Base-by-base conservation (phyloP, 2,329 filamentous ascomycete species). In the Monilinia aucupariae region DNA sequence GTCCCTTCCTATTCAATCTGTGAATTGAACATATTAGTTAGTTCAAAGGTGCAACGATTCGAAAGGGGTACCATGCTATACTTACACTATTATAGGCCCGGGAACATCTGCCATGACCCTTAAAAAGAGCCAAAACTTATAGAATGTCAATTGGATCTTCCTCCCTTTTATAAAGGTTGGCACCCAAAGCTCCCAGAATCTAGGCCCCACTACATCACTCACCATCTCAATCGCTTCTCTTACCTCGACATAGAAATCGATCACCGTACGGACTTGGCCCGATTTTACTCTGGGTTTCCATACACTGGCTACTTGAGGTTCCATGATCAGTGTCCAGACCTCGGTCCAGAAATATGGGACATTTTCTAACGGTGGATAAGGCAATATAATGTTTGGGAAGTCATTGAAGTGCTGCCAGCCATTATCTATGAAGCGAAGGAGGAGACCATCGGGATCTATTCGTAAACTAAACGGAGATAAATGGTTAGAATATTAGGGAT, bases 71-170 rank as follows among this genome's bases (percentile, higher is more conserved):
- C 7, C 7, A 17, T 9, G 2, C 15, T 20, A 8, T 30, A 49
- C 47, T 49, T 15, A 49, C 47, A 49, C 13, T 17, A 49, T 49
- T 4, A 49, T 17, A 30, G 47, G 47, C 12, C 47, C 47, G 9
- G 47, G 25, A 30, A 30, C 15, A 30, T 30, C 30, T 3, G 47
- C 47, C 25, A 49, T 9, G 13, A 7, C 20, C 25, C 52, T 55
- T 12, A 55, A 55, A 20, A 43, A 55, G 12, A 55, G 22, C 52
- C 32, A 55, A 30, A 55, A 55, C 2, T 55, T 55, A 55, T 55
- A 55, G 9, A 39, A 22, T 4, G 52, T 55, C 37, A 43, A 55
- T 10, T 55, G 25, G 15, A 50, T 30, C 15, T 20, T 50, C 7
- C 5, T 49, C 5, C 47, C 47, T 25, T 20, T 49, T 1, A 49